phyloP scores from a whole-genome alignment of 805 yeast genomes.

The Yamadazyma sp. region DNA sequence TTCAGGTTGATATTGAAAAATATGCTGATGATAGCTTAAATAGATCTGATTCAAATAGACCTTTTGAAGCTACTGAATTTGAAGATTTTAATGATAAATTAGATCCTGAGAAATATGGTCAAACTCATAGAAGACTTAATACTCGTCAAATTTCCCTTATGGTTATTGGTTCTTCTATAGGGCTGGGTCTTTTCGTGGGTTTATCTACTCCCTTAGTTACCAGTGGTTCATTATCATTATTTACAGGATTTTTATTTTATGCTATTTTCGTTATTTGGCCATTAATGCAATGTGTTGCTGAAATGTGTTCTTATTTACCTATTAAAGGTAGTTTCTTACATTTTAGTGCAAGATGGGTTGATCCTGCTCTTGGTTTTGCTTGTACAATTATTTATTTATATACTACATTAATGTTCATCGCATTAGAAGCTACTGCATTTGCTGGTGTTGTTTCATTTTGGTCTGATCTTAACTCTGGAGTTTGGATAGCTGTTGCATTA shows the following conservation, averaged over 20 bases:
- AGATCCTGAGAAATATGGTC: conserved; percentile 27
- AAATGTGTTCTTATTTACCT: conserved; percentile 36
- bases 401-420: conserved; percentile 31
- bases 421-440: conserved; percentile 31
- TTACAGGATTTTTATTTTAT: conserved; percentile 28
- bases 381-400: conserved; percentile 30
- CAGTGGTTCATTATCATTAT: conserved; percentile 33
- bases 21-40: conserved; percentile 3
- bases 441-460: conserved; percentile 28
- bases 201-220: conserved; percentile 27
- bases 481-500: conserved; percentile 27
- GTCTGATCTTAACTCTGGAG: conserved; percentile 30
- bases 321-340: conserved; percentile 34
- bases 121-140: conserved; percentile 25
- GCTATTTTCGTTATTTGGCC: conserved; percentile 32
- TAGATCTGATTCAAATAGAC: not conserved
- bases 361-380: conserved; percentile 36
- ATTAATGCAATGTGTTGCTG: conserved; percentile 35
- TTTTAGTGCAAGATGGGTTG: conserved; percentile 33
- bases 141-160: conserved; percentile 33
- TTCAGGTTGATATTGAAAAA: conserved; percentile 11
- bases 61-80: conserved; percentile 9
- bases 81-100: conserved; percentile 22
- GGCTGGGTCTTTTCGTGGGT: conserved; percentile 36
- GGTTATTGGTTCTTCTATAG: conserved; percentile 34